Base-by-base conservation (phyloP, 805 yeast genomes). In the Schwanniomyces sp. region DNA sequence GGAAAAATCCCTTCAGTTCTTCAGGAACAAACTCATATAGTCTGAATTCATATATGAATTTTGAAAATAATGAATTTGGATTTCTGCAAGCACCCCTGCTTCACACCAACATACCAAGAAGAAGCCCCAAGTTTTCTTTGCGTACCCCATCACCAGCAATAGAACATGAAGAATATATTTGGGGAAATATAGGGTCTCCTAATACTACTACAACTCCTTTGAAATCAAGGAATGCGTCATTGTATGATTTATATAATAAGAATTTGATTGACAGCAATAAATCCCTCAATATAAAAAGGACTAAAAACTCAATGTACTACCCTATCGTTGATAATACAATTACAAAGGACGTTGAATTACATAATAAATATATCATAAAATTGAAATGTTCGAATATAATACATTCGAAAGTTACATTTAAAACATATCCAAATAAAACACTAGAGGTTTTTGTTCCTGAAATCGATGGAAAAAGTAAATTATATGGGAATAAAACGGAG, bases 141-240 rank as follows among this genome's bases (percentile, higher is more conserved):
- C 55, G 71, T 47, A 61, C 71, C 0, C 72, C 72, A 8, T 67
- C 73, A 4, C 74, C 74, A 1, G 72, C 67, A 7, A 41, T 66
- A 7, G 74, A 69, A 44, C 45, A 53, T 25, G 73, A 69, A 24
- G 74, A 68, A 21, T 59, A 58, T 46, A 41, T 48, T 39, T 62
- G 67, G 62, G 49, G 52, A 11, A n/a, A 12, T 25, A 21, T 36
- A 10, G 16, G 27, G 6, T 14, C 41, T 27, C 32, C 34, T 17
- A 17, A 7, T 26, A 16, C 40, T 7, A 39, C 24, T 25, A 18
- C 39, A 30, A 25, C 54, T 14, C 59, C 60, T 11, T 52, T 52
- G 10, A 57, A 57, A 34, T 63, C 74, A 5, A 54, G 72, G 26
- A 64, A 72, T 1, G 74, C 69, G 44, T 69, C 75, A 7, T 62